phyloP scores from a whole-genome alignment of 768 basidiomycete species.

The Russula compacta region DNA sequence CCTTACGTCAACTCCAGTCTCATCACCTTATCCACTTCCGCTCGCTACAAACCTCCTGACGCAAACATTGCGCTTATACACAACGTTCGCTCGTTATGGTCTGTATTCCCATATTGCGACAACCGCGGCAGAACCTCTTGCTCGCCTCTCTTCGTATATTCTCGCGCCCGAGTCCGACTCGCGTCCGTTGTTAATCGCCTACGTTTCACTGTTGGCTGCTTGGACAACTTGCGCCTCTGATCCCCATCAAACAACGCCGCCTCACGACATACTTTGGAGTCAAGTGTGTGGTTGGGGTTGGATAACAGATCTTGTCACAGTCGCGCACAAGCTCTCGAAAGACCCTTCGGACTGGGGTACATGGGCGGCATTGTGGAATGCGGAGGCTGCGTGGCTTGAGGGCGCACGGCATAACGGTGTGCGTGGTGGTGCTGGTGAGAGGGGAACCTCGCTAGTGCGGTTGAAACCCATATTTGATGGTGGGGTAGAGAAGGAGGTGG shows the following conservation, averaged over 20 bases:
- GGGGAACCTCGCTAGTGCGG: constrained; percentile 28
- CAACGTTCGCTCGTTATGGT: constrained; percentile 65
- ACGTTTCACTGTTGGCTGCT: constrained; percentile 48
- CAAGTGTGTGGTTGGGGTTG: constrained; percentile 76
- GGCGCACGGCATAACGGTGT: constrained; percentile 66
- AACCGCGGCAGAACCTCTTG: constrained; percentile 49
- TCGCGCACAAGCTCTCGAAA: constrained; percentile 28
- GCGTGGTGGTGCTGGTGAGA: constrained; percentile 57
- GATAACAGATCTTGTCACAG: constrained; percentile 46
- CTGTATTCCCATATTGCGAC: constrained; percentile 62
- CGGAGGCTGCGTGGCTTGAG: constrained; percentile 62
- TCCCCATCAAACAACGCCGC: constrained; percentile 79
- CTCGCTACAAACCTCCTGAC: constrained; percentile 41
- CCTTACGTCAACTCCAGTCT: constrained; percentile 45
- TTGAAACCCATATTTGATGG: constrained; percentile 36
- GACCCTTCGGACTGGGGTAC: constrained; percentile 20
- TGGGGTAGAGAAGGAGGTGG: constrained; percentile 23
- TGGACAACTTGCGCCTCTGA: constrained; percentile 86
- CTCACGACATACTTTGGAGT: constrained; percentile 86
- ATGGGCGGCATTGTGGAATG: constrained; percentile 39
- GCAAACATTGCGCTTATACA: constrained; percentile 55
- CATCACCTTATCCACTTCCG: constrained; percentile 30
- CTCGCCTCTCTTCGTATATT: constrained; percentile 40
- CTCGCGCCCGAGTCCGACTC: constrained; percentile 32
- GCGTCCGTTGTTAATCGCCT: constrained; percentile 36